These are phyloP conservation scores for Helminthosporium solani DNA, from an alignment of 2,329 filamentous ascomycete genomes.

Conservation along the genomic window DNA sequence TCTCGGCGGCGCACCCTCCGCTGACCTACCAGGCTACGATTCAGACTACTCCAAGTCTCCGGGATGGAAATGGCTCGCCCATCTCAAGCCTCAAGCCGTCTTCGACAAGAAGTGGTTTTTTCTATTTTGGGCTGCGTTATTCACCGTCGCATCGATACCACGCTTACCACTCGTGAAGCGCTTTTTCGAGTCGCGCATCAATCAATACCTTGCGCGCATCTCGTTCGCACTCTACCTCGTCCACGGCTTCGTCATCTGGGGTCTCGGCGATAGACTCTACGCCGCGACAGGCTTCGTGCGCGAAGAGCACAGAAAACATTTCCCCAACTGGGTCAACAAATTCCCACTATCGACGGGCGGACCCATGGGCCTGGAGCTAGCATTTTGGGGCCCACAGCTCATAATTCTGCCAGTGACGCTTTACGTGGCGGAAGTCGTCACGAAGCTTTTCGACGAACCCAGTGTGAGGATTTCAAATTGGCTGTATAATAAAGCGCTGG, in stretches of 20 bases:
- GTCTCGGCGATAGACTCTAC: conserved; percentile 60
- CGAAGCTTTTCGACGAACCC: conserved; percentile 49
- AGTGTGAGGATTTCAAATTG: conserved; percentile 54
- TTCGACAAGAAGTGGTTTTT: conserved; percentile 70
- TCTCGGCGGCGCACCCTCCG: conserved; percentile 61
- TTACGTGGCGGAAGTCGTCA: conserved; percentile 36
- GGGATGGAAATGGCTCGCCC: conserved; percentile 62
- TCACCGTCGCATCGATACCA: conserved; percentile 58
- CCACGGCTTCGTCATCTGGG: conserved; percentile 52
- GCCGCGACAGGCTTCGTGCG: conserved; percentile 59
- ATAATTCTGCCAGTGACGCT: conserved; percentile 43
- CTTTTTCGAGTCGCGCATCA: conserved; percentile 51
- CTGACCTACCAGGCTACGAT: conserved; percentile 45
- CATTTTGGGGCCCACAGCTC: conserved; percentile 61
- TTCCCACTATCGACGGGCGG: conserved; percentile 58
- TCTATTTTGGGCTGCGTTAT: conserved; percentile 61
- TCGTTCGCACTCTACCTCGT: conserved; percentile 61
- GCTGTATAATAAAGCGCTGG: conserved; percentile 55
- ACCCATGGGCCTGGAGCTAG: conserved; percentile 57
- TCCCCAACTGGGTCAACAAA: conserved; percentile 59
- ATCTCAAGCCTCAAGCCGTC: conserved; percentile 65
- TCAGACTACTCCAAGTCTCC: conserved; percentile 54
- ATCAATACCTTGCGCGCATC: conserved; percentile 59
- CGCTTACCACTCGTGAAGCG: conserved; percentile 54
- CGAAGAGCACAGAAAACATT: conserved; percentile 50